Base-by-base conservation (phyloP, 208 protist genomes). In the Acanthamoeba rhysodes region DNA sequence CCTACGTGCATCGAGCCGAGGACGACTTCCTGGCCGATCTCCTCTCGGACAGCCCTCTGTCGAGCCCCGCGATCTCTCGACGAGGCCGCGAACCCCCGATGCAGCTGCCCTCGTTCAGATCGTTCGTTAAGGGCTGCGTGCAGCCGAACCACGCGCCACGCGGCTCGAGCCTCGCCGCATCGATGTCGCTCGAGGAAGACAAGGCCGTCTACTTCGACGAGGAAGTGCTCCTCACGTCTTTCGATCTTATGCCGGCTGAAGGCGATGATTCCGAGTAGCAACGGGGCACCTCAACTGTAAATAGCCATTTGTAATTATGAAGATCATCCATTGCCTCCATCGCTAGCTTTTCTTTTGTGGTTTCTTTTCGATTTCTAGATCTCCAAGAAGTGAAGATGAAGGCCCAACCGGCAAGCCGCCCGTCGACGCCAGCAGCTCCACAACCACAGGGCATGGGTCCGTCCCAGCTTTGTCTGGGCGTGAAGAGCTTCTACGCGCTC, bases 401-500 rank as follows among this genome's bases (percentile, higher is more conserved):
- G 24, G 62, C 45, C 45, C 45, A 48, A 48, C 45, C 45, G 45
- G 45, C 45, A 4, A 16, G 12, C 53, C 53, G 53, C 4, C 37
- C 37, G 2, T 4, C 29, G 78, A 85, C 41, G 78, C 7, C 7
- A n/a, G 78, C 45, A 50, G 78, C 45, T 0, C 7, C 24, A 14
- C 41, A 16, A 12, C 27, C 32, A n/a, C 74, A 84, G 8, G 32
- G 37, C 2, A 78, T n/a, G n/a, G 70, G 32, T 41, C 29, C 24
- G 8, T 94, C 90, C 16, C 90, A 94, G 50, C 34, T 94, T 64
- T 94, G 90, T 66, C 48, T 94, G 41, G 90, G 90, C 4, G 66
- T 94, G 22, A 94, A 94, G 72, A 20, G 27, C n/a, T 94, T 94
- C 55, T 53, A 41, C 45, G 90, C 70, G 12, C 29, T 59, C 5